phyloP scores from a whole-genome alignment of 805 yeast species.

The Candida endomychidarum region DNA sequence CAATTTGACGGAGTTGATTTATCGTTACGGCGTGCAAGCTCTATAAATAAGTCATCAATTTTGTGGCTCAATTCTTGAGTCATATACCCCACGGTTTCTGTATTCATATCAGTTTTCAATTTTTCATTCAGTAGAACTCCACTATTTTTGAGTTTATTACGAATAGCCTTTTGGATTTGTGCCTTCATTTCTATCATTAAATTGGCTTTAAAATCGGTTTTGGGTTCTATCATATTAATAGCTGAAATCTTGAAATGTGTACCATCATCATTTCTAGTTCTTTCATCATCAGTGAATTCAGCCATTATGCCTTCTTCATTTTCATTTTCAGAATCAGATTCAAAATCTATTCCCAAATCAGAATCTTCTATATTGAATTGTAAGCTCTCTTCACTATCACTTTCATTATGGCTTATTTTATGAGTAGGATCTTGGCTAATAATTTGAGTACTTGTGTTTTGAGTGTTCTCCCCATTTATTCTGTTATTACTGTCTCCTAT shows the following conservation, averaged over 20 bases:
- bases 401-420: too few species aligned
- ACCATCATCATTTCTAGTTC: background rate
- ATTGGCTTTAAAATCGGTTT: conserved; percentile 10
- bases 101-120: conserved; percentile 7
- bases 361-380: too few species aligned
- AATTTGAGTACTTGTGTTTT: too few species aligned
- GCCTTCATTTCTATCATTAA: conserved; percentile 16
- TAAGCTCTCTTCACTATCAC: too few species aligned
- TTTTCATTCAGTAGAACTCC: conserved; percentile 5
- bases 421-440: too few species aligned
- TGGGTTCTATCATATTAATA: background rate
- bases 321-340: conserved; percentile 2
- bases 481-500: too few species aligned
- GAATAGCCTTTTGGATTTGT: conserved; percentile 10
- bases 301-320: background rate
- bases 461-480: too few species aligned
- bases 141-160: conserved; percentile 1
- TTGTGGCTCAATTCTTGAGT: conserved; percentile 7
- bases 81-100: conserved; percentile 6
- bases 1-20: conserved; percentile 16
- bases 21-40: conserved; percentile 6
- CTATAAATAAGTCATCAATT: conserved; percentile 12
- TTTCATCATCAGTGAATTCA: conserved; percentile 1
- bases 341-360: background rate
- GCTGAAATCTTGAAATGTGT: background rate